These are phyloP conservation scores for Annulohypoxylon maeteangense DNA, from an alignment of 495 filamentous ascomycete species.

Conservation along the genomic window DNA sequence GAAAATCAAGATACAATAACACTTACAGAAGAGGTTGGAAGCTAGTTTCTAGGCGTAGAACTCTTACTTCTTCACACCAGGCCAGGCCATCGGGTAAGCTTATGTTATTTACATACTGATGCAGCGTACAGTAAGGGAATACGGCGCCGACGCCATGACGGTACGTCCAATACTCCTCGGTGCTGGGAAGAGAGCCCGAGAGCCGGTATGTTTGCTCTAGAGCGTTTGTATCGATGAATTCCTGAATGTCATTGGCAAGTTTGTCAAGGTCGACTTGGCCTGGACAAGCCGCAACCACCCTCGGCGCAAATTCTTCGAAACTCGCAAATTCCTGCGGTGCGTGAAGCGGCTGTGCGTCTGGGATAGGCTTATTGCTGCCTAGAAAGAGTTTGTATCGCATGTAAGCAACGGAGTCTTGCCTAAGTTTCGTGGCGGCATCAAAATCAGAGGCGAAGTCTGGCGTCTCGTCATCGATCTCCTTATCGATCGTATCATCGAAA, in stretches of 20 bases:
- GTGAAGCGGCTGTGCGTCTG: background rate
- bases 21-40: conserved; percentile 7
- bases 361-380: background rate
- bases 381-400: background rate
- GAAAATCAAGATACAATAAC: background rate
- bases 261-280: background rate
- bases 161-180: conserved; percentile 9
- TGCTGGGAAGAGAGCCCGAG: background rate
- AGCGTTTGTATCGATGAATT: conserved; percentile 8
- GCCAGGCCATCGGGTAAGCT: background rate
- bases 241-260: background rate
- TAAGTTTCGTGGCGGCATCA: conserved; percentile 11
- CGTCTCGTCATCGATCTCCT: conserved; percentile 11
- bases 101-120: conserved; percentile 9
- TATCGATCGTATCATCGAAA: conserved; percentile 10
- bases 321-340: conserved; percentile 2
- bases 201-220: conserved; percentile 5
- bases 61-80: conserved; percentile 2
- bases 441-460: conserved; percentile 8
- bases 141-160: conserved; percentile 3
- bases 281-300: background rate
- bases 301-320: conserved; percentile 9
- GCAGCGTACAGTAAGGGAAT: conserved; percentile 1
- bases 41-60: conserved; percentile 3
- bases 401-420: conserved; percentile 1